Base-by-base conservation (phyloP, 371 early-diverging fungal genomes). In the Mortierella sp. region DNA sequence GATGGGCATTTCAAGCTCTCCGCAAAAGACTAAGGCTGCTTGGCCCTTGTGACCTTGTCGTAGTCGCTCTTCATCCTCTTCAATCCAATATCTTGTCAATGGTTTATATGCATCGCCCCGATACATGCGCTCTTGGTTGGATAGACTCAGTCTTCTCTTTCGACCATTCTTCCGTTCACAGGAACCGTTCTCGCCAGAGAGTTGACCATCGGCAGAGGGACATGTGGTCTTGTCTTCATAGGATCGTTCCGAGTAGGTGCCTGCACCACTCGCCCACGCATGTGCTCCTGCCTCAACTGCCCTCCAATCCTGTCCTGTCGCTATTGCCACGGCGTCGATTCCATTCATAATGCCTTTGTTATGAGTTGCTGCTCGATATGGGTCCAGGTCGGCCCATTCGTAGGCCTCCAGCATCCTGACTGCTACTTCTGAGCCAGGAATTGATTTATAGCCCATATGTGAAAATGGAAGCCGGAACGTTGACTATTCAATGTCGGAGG, bases 291-390 rank as follows among this genome's bases (percentile, higher is more conserved):
- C 89, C 70, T 90, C 92, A 64, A 92, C 83, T 1, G 92, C 92
- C n/a, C 92, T 79, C 90, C 91, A 91, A 66, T 92, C 92, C 68
- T 92, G 91, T 0, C 92, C 92, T 3, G 89, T 86, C 16, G 92
- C 92, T 29, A 92, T 43, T 4, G 91, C 90, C n/a, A 92, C 91
- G 5, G 92, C 89, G 62, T 90, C 91, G 45, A 91, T 85, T 4
- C 91, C 91, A 74, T 92, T 92, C 91, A 92, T 91, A 62, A 92
- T 89, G 12, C 92, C 92, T 75, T 92, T 92, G 83, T 92, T 92
- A 73, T 92, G 90, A 0, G 92, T 92, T 0, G 88, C 83, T 5
- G 90, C 90, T 7, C 92, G 85, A 65, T 83, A 90, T 19, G 86
- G 86, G 57, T 92, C 92, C 45, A 87, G 81, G n/a, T 82, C 72